Base-by-base conservation (phyloP, 108 stramenopile species). In the Cyclotella sp. region DNA sequence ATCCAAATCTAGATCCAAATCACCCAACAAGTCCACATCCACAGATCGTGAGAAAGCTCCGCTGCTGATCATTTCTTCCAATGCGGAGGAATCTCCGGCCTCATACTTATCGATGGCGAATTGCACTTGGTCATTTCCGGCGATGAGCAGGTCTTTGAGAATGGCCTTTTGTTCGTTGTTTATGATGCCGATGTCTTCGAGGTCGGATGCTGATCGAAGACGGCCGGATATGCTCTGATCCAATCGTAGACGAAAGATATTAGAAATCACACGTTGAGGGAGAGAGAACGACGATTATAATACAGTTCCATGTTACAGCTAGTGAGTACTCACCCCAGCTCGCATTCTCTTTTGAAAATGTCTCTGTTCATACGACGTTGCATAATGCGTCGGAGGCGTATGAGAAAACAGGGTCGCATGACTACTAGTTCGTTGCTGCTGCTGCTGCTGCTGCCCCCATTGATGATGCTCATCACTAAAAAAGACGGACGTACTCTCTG, bases 141-240 rank as follows among this genome's bases (percentile, higher is more conserved):
- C 82, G 47, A 96, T 96, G 9, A 96, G 88, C n/a, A 95, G 76
- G 79, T 96, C 96, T 77, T 96, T 94, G 53, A 96, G 72, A 57
- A 96, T 77, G n/a, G 88, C 86, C 77, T 95, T 94, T 76, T 94
- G 93, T 29, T 91, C 79, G 43, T 88, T 83, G 75, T 87, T 88
- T 29, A 96, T 93, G 47, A 95, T 78, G 12, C 96, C 96, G 67
- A 81, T 88, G 70, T 91, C 89, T 78, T 96, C 93, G 46, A 96
- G 79, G 61, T 94, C 95, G 19, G 93, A 86, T 54, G 91, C 90
- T 24, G 90, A 90, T 60, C 90, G 81, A 34, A 96, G 79, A 44
- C 93, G 83, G 52, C 91, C 91, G 5, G 92, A 93, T 46, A 96
- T 86, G 64, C 92, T 93, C 90, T 92, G 52, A 34, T 34, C 34